Base-by-base conservation (phyloP, 1,284 basidiomycete genomes). In the Boletus mariae region DNA sequence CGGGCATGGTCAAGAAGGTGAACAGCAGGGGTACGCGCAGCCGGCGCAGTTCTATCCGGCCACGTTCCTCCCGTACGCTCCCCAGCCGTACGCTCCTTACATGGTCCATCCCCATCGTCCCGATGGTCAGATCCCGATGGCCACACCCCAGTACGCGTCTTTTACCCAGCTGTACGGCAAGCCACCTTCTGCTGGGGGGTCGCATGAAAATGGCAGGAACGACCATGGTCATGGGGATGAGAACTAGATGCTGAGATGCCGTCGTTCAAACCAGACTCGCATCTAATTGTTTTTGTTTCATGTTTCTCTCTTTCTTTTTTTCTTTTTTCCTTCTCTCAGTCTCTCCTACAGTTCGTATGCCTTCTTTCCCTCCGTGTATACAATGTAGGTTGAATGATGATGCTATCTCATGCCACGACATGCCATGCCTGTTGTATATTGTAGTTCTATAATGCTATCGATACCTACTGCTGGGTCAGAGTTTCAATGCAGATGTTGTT, bases 1-100 rank as follows among this genome's bases (percentile, higher is more conserved):
- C 63, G 70, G 53, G 32, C 74, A 74, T 57, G 71, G 71, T 38
- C 74, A 79, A 53, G 80, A 81, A 26, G 72, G 71, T 49, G 80
- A 81, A 59, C 68, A 65, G 41, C 70, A 73, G 56, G 66, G 66
- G 49, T 80, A 78, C 59, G 68, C 73, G 34, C 66, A 69, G 59
- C 65, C 74, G 52, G 63, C 71, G 51, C 76, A 76, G 52, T 82
- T 77, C 64, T 83, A 81, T 61, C 76, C 75, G 45, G 72, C 79
- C 49, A 71, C 77, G 48, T 79, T 80, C 58, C 69, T 80, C 54
- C 66, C 77, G 45, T 76, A 68, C 51, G 67, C 73, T 32, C 77
- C 77, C 47, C 74, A 74, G 61, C 73, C 73, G 47, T 82, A 81
- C 63, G 72, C 74, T 11, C 74, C 74, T 20, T 82, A 80, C 68